Evolutionary conservation across 177 flowering plant genomes (phyloP), one percentile per base, ranked within the genome.

Genomic region (Tripterygium wilfordii): DNA sequence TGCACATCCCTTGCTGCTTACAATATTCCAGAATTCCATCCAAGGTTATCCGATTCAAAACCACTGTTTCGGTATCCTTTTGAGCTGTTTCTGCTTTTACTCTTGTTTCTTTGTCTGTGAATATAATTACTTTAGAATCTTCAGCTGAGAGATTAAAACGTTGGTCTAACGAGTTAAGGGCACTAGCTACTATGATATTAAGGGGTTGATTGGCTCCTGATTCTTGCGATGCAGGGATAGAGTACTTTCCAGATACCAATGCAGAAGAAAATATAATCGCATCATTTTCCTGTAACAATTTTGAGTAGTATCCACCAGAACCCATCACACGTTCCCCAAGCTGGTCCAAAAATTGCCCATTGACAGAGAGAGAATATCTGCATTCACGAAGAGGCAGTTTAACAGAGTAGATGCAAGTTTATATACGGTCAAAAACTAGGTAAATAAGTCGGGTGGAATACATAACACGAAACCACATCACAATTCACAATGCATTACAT

Each of bases 341-440:
- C 46, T 64, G 69, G 53, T 78, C 60, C 16, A 74, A 22, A 51
- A 82, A 16, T 27, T 35, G 51, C 10, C 97, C 95, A 64, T 80
- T 78, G 42, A 80, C 61, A n/a, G 96, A 80, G 23, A 78, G 56
- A 1, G 96, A 72, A 69, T 80, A 92, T 57, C 99, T 89, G 61
- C 55, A 60, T 29, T 25, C 30, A 66, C 20, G 22, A 8, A 27
- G 21, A 48, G 15, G 19, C 60, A 15, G 37, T 42, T 28, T 33
- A 42, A 50, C 10, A 24, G 14, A 23, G 26, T 25, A n/a, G 5
- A 15, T 20, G 18, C 8, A n/a, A 12, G 36, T 8, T 4, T 4
- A 50, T 3, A 18, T 15, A n/a, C 29, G 3, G 10, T n/a, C n/a
- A 37, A 22, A 16, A 12, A 19, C 14, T 40, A 5, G 7, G 2